Evolutionary conservation across 2,329 filamentous ascomycete species (phyloP), one percentile per base, ranked within the genome.

Genomic region (Trichoderma sp.): DNA sequence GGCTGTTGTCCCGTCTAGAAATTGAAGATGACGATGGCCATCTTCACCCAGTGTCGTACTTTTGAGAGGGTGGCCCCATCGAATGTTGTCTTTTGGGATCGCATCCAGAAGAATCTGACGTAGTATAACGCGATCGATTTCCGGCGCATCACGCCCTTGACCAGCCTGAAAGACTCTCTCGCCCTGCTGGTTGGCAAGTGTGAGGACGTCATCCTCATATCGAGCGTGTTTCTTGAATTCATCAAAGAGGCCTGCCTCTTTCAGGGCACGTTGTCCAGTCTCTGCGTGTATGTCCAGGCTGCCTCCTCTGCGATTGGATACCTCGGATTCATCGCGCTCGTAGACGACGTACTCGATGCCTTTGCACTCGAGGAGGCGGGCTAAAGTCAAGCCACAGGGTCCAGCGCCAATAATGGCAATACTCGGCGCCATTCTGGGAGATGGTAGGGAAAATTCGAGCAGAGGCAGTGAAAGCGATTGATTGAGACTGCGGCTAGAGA

Each of bases 201-300:
- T 77, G 64, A 83, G 67, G 83, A 63, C 80, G 79, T 66, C 86
- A 83, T 52, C 82, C 82, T 47, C 84, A 21, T 58, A 60, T 26
- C 63, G 80, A 1, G 82, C 81, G 58, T 80, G 67, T 66, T 79
- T 76, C 19, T 76, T 68, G 72, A 86, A 88, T 41, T 81, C 75
- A 1, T 81, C 78, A 72, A 77, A 83, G 10, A 87, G 73, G 0
- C 78, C 79, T 3, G 82, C 82, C 64, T 82, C 79, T 62, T 78
- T 79, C 54, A 87, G 71, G 0, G 84, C 84, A 5, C 76, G 74
- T 30, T 86, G 79, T 1, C 85, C 84, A 1, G 80, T 81, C 4
- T 74, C 67, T 0, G 78, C 78, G 68, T 87, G 84, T 10, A 88
- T 73, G 68, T 87, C 84, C 2, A 88, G 78, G 5, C 76, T 81